Evolutionary conservation across 108 stramenopile genomes (phyloP).

Genomic region (Cyclotella sp.): DNA sequence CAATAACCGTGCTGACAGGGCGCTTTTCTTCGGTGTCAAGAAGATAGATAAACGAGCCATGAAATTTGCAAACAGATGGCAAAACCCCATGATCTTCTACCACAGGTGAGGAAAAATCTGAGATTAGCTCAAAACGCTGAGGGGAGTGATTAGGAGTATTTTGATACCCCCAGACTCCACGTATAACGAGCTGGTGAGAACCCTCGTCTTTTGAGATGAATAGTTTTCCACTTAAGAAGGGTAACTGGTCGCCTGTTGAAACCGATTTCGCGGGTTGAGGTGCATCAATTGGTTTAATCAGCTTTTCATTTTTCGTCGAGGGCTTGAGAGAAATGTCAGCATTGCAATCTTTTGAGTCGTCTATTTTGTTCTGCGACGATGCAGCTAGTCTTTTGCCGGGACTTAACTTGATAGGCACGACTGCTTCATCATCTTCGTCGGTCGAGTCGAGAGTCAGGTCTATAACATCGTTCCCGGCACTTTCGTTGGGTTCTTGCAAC

Average conservation of each 20-base stretch:
- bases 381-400: too few species aligned
- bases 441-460: too few species aligned
- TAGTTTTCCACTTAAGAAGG: conserved; percentile 5
- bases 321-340: too few species aligned
- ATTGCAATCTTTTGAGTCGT: too few species aligned
- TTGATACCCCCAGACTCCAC: conserved; percentile 25
- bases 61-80: conserved; percentile 16
- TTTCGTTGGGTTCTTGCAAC: too few species aligned
- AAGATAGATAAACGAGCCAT: conserved; percentile 17
- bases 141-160: neutral
- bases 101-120: conserved; percentile 3
- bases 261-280: neutral
- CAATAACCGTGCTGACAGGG: neutral
- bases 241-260: neutral
- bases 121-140: conserved; percentile 20
- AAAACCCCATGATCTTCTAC: neutral
- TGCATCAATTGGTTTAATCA: too few species aligned
- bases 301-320: too few species aligned
- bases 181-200: neutral
- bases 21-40: neutral
- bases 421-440: too few species aligned
- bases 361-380: too few species aligned
- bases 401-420: too few species aligned
- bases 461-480: too few species aligned
- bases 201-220: neutral